Base-by-base conservation (phyloP, 768 basidiomycete species). In the Clitopilus passeckerianus region DNA sequence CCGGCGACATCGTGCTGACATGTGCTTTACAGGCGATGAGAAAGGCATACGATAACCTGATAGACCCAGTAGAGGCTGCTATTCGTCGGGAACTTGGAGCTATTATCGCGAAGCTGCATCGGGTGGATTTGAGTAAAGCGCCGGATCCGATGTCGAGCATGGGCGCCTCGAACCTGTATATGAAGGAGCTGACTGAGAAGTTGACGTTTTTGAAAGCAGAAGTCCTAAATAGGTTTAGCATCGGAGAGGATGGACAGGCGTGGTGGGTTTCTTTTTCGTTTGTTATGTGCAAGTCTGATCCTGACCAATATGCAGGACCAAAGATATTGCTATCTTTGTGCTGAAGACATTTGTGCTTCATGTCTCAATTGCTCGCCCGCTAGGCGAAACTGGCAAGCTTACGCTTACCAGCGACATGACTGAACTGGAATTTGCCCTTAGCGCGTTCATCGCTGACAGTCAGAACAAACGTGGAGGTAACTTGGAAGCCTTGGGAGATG, bases 371-470 rank as follows among this genome's bases (percentile, higher is more conserved):
- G 91, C 89, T 8, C 86, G 87, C 65, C 95, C 95, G 0, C 79
- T 98, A 5, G 90, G 94, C 5, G 97, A 99, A 75, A 83, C 84
- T 59, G 95, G 95, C 14, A 98, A 97, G 70, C 82, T 99, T 23
- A 95, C 96, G 73, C 79, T 98, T 63, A 93, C 94, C 59, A 91
- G 87, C 53, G 96, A 99, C 71, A 96, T 98, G 94, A 91, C 95
- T 0, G 91, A 94, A 70, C 80, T 98, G 61, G 97, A 99, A 75
- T 97, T 98, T 70, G 87, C 91, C 0, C 71, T 99, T 57, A 90
- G 86, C 65, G 84, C 90, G 3, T 91, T 98, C 70, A 77, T 87
- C 75, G 77, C 76, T 1, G 85, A 86, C 58, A 78, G 79, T 54
- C 81, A 83, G 61, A 78, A 77, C 59, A 84, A 86, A 65, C 83